Percentiles rank a stretch among this genome's conserved stretches.
Conservation (phyloP, 2,329 filamentous ascomycete species). For the Curvularia sp. region DNA sequence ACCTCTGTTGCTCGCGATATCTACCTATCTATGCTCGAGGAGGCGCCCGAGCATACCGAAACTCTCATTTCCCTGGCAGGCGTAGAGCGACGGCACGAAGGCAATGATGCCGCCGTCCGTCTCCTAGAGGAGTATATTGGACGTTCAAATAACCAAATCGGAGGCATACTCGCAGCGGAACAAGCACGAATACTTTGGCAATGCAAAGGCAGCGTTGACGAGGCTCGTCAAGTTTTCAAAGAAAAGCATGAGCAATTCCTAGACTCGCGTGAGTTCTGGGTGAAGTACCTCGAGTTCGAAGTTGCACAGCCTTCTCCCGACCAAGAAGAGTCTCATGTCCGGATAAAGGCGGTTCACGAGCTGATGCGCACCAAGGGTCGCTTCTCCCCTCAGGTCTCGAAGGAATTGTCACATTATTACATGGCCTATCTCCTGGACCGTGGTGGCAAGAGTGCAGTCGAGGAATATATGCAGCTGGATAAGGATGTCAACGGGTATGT, state of each 20-base stretch:
- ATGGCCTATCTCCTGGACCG: slow-evolving; percentile 83
- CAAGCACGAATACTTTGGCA: slow-evolving; percentile 91
- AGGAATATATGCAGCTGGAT: slow-evolving; percentile 84
- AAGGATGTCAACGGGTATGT: slow-evolving; percentile 79
- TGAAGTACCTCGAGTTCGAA: slow-evolving; percentile 87
- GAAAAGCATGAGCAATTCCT: slow-evolving; percentile 84
- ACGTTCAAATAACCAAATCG: slow-evolving; percentile 76
- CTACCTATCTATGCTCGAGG: slow-evolving; percentile 78
- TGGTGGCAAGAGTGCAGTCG: slow-evolving; percentile 82
- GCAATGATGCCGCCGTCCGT: slow-evolving; percentile 82
- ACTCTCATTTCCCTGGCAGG: slow-evolving; percentile 89
- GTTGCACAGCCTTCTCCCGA: slow-evolving; percentile 77
- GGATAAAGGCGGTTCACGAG: slow-evolving; percentile 81
- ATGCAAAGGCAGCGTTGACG: slow-evolving; percentile 78
- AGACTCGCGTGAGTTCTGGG: slow-evolving; percentile 89
- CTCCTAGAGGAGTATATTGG: slow-evolving; percentile 82
- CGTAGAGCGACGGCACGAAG: slow-evolving; percentile 80
- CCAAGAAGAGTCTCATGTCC: slow-evolving; percentile 69
- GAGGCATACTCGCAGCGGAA: slow-evolving; percentile 85
- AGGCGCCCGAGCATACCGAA: slow-evolving; percentile 82
- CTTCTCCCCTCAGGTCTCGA: slow-evolving; percentile 71
- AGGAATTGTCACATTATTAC: slow-evolving; percentile 78
- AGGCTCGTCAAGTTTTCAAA: slow-evolving; percentile 82
- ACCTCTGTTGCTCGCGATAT: slow-evolving; percentile 83
- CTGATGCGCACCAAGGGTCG: slow-evolving; percentile 76